Evolutionary conservation across 371 early-diverging fungal species (phyloP).

Genomic region (Rhizopus stolonifer): DNA sequence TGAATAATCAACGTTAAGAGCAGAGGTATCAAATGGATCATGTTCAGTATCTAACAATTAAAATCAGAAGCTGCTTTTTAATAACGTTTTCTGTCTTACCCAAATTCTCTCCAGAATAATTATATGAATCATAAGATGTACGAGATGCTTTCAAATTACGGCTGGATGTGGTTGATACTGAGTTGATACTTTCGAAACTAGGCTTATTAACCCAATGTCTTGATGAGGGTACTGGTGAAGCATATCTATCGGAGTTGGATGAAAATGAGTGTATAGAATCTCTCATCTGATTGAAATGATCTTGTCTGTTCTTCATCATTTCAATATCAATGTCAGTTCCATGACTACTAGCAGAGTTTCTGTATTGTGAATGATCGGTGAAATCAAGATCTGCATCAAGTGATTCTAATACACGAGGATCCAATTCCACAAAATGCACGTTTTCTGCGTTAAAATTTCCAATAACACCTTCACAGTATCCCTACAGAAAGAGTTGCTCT

Average conservation of each 20-base stretch:
- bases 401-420: constrained; percentile 50
- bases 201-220: constrained; percentile 21
- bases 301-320: background rate
- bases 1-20: constrained; percentile 47
- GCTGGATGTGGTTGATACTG: background rate
- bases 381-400: constrained; percentile 44
- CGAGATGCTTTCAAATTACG: background rate
- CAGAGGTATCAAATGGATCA: constrained; percentile 31
- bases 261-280: constrained; percentile 25
- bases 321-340: constrained; percentile 14
- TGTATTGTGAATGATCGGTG: constrained; percentile 16
- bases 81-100: too few relatives aligned
- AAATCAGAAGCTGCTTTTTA: too few relatives aligned
- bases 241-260: constrained; percentile 28
- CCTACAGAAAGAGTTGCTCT: constrained; percentile 33
- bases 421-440: constrained; percentile 59
- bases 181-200: constrained; percentile 35
- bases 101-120: background rate
- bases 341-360: constrained; percentile 25
- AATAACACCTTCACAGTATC: constrained; percentile 60
- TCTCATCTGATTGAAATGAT: constrained; percentile 1
- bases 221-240: constrained; percentile 12
- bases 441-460: constrained; percentile 57
- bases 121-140: background rate
- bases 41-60: too few relatives aligned